Conservation (phyloP, 345 rosid genomes). For the Populus euphratica region DNA sequence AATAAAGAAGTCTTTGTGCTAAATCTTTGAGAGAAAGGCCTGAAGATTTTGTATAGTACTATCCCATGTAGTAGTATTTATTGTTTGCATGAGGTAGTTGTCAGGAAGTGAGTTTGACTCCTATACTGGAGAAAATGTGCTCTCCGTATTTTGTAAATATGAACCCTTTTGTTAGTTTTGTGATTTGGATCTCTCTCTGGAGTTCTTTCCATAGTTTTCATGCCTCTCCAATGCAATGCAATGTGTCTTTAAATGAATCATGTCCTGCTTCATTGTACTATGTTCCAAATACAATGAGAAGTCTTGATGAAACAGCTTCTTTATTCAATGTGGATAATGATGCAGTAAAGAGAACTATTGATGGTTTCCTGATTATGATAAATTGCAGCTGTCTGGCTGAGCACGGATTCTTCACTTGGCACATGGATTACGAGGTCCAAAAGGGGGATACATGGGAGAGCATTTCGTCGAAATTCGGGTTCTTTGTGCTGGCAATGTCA, state of each 20-base stretch:
- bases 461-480: slow-evolving; percentile 19
- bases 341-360: slow-evolving; percentile 15
- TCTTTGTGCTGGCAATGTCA: slow-evolving; percentile 13
- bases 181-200: slow-evolving; percentile 3
- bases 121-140: slow-evolving; percentile 4
- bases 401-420: slow-evolving; percentile 14
- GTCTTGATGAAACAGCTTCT: slow-evolving; percentile 25
- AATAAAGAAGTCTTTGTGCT: neutral
- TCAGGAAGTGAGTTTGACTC: neutral
- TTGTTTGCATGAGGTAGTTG: neutral
- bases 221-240: slow-evolving; percentile 19
- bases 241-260: slow-evolving; percentile 15
- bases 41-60: neutral
- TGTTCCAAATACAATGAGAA: slow-evolving; percentile 9
- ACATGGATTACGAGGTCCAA: slow-evolving; percentile 24
- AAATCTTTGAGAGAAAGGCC: neutral
- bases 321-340: slow-evolving; percentile 20
- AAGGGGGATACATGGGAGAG: slow-evolving; percentile 25
- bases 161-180: slow-evolving; percentile 3
- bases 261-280: slow-evolving; percentile 36
- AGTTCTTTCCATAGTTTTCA: slow-evolving; percentile 6
- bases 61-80: neutral
- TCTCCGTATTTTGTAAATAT: neutral
- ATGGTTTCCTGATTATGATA: slow-evolving; percentile 27
- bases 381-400: slow-evolving; percentile 24